These are phyloP conservation scores for Trichophyton schoenleinii DNA, from an alignment of 2,329 filamentous ascomycete genomes.

Conservation along the genomic window DNA sequence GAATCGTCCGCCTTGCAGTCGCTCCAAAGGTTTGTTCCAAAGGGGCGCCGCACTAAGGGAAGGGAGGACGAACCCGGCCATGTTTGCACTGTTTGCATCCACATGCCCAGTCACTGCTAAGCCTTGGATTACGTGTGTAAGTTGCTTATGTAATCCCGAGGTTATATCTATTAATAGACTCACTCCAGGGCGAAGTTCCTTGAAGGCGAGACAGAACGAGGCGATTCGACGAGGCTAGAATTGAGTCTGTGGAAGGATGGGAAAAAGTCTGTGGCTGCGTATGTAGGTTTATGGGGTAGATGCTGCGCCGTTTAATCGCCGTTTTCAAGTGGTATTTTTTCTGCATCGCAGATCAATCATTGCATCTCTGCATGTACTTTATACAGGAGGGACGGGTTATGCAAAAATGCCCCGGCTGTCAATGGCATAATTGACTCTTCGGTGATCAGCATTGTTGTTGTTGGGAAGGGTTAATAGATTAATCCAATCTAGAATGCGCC, in stretches of 20 bases:
- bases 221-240: neutral
- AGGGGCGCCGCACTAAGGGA: neutral
- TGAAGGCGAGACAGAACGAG: neutral
- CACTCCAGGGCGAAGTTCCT: neutral
- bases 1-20: neutral
- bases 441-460: neutral
- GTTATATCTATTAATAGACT: neutral
- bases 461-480: neutral
- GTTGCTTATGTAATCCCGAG: neutral
- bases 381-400: no score
- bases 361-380: neutral
- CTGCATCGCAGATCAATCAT: neutral
- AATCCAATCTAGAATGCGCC: no score
- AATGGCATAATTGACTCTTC: neutral
- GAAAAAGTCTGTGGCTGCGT: no score
- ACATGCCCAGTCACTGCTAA: neutral
- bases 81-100: neutral
- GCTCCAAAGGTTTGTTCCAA: no score
- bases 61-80: neutral
- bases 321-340: neutral
- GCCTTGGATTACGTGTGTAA: neutral
- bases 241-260: neutral
- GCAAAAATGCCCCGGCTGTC: neutral
- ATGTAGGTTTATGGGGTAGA: no score
- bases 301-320: neutral